Evolutionary conservation across 169 alveolate species (phyloP), one percentile per base, ranked within the genome.

Genomic region (Eimeria brunetti): DNA sequence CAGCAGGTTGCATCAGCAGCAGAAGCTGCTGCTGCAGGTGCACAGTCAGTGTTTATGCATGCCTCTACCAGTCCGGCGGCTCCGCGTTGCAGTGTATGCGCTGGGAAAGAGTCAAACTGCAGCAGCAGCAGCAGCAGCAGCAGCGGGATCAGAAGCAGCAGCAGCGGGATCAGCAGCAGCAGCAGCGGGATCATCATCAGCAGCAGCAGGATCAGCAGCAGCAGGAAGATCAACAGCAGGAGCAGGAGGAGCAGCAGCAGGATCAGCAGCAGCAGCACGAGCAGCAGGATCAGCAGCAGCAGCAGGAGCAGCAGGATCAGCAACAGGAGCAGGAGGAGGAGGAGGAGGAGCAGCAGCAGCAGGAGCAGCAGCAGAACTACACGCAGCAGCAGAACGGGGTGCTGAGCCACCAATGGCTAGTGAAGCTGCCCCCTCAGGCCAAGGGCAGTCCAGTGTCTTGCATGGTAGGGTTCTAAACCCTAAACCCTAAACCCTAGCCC

Each of bases 381-480:
- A n/a, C n/a, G n/a, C n/a, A n/a, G n/a, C n/a, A n/a, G n/a, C n/a
- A n/a, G 64, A 12, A 56, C 18, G 64, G 64, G 64, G 64, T 56
- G 9, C n/a, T 67, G 78, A 67, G 78, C 78, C 78, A 67, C 36
- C 14, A 11, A 18, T 67, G 78, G 78, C 78, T 16, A 22, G 36
- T 67, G 78, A 33, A 67, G 36, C n/a, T 67, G 78, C 78, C 78
- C 12, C 41, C n/a, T 8, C 78, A 67, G n/a, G 41, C 36, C 12
- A 11, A 33, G 36, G 36, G 27, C 41, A 33, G 41, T 11, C 12
- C 78, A 8, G 78, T 67, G 78, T 18, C 78, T 22, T 67, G 78
- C 78, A n/a, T 67, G 78, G 78, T 67, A 67, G 78, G n/a, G n/a
- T n/a, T n/a, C 36, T 7, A 56, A 56, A 56, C 64, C 64, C 64